Base-by-base conservation (phyloP, 1,284 basidiomycete species). In the Spongispora temasekensis region DNA sequence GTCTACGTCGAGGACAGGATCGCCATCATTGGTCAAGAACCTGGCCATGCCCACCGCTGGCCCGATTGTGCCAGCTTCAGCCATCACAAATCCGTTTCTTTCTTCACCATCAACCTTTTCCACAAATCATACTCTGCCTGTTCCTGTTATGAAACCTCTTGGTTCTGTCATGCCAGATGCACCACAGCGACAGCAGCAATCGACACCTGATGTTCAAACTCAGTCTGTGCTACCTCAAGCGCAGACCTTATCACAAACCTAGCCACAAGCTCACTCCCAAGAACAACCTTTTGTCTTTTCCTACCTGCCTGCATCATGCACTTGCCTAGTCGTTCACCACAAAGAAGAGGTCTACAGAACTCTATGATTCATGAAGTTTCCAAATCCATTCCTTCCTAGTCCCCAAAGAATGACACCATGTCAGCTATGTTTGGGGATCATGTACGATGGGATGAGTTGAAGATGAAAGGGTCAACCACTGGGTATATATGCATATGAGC, bases 391-490 rank as follows among this genome's bases (percentile, higher is more conserved):
- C 77, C 77, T 5, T 70, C 73, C 2, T 70, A 83, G 61, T 87
- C 88, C 0, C 65, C 74, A 1, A 93, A 91, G 89, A 78, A 77
- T 51, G 83, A 89, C 51, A 90, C 87, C 4, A 93, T 92, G 87
- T 71, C 79, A 13, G 87, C 89, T 2, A 79, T 95, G 76, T 92
- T 95, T 66, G 93, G 93, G 5, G 79, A 87, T 57, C 84, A 90
- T 65, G 86, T 88, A 12, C 78, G 83, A 42, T 92, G 89, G 90
- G 85, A 88, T 53, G 81, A 86, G 21, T 62, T 90, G 23, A 84
- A 81, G 61, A 87, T 88, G 2, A 21, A 89, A 87, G 71, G 79
- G 79, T 23, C 77, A 89, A 25, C 90, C 89, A 1, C 61, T 86
- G 42, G 74, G 89, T 90, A 67, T 53, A 19, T 30, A 50, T 28